Evolutionary conservation across 2,329 filamentous ascomycete genomes (phyloP), one percentile per base, ranked within the genome.

Genomic region (Myrmaecium sp.): DNA sequence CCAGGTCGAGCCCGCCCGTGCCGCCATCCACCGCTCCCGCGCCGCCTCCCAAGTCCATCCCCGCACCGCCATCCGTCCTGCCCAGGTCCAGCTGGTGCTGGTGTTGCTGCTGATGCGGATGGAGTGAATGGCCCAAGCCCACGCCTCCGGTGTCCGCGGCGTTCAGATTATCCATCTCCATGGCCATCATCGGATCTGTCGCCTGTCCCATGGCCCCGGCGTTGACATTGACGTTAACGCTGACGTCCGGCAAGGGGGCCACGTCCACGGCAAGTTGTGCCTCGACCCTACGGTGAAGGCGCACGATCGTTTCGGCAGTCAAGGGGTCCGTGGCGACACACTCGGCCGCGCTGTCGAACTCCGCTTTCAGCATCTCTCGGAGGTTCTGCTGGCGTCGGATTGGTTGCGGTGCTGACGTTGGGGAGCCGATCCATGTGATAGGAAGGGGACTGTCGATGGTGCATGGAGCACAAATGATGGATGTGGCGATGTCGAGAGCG

Each of bases 401-500:
- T 3, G 42, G 43, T 15, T 40, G 42, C 11, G 39, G 35, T 7
- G 34, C 20, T n/a, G 42, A 33, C 10, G 39, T 33, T 11, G 44
- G 36, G 7, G 42, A 48, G 13, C 36, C 36, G 6, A 47, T 32
- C 49, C 49, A 53, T 8, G 44, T 40, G 14, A 52, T 34, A 2
- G 42, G 27, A 10, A 54, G 33, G 3, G 45, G 40, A 29, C 47
- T 54, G 43, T 51, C 45, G 35, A 42, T 43, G 16, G 44, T 54
- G 31, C 40, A 53, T 40, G 76, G 74, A 1, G 75, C 69, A 41
- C 76, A 80, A 6, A 84, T 59, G 5, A 84, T 54, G 1, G 74
- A 67, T 3, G 66, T 68, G 3, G 67, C 75, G 6, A 83, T 61
- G 38, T 84, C 79, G 29, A 82, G 66, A 0, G 68, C 69, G 4